A percentile compares a stretch with the other conserved stretches of the same genome.
These are phyloP conservation scores for Elsinoe necatrix DNA, from an alignment of 2,329 filamentous ascomycete species.

Conservation along the genomic window DNA sequence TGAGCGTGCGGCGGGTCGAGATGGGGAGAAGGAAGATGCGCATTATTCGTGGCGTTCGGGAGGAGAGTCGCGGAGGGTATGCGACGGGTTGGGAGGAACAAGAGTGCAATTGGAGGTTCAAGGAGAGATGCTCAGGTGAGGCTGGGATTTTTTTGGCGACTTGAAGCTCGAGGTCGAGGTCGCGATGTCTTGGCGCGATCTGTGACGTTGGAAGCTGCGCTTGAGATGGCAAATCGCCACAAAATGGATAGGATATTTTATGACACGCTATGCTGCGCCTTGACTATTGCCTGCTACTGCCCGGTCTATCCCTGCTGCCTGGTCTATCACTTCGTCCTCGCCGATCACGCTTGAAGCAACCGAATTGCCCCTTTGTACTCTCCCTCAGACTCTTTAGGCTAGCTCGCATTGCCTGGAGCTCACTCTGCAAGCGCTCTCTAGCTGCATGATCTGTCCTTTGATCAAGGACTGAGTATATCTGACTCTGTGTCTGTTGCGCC, in stretches of 20 bases:
- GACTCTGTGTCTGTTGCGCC: slow-evolving; percentile 71
- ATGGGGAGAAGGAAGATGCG: slow-evolving; percentile 89
- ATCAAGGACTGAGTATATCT: slow-evolving; percentile 89
- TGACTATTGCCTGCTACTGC: slow-evolving; percentile 6
- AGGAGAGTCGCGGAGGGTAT: background rate
- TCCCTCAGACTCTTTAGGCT: slow-evolving; percentile 78
- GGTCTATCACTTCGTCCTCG: slow-evolving; percentile 16
- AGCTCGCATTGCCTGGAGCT: slow-evolving; percentile 80
- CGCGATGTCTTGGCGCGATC: slow-evolving; percentile 3
- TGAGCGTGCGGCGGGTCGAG: slow-evolving; percentile 78
- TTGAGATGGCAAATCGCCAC: slow-evolving; percentile 1
- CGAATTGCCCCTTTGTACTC: slow-evolving; percentile 72
- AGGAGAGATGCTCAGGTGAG: background rate
- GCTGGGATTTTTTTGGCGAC: background rate
- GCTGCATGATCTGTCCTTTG: slow-evolving; percentile 81
- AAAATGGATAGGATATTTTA: background rate
- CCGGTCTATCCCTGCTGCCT: slow-evolving; percentile 11
- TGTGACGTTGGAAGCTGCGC: background rate
- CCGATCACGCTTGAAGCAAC: slow-evolving; percentile 26
- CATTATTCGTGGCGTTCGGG: slow-evolving; percentile 46
- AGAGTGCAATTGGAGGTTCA: background rate
- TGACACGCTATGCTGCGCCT: slow-evolving; percentile 4
- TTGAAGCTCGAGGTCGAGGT: background rate
- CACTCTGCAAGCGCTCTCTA: slow-evolving; percentile 67
- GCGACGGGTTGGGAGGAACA: background rate